Base-by-base conservation (phyloP, 441 rosid genomes). In the Gossypium trilobum region DNA sequence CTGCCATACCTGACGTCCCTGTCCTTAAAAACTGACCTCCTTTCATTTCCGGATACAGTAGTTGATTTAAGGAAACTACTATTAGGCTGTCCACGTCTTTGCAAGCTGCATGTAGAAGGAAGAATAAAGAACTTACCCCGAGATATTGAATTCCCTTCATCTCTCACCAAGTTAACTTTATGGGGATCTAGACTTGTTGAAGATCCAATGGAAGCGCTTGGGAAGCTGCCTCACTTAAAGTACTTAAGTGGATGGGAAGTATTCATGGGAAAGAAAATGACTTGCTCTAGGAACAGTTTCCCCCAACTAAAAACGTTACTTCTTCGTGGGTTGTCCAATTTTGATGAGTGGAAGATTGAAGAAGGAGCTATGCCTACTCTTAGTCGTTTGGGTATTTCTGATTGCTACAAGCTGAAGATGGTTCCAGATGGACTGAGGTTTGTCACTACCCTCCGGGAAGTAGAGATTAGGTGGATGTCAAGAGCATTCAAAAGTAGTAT, bases 311-410 rank as follows among this genome's bases (percentile, higher is more conserved):
- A 50, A 50, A 70, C 70, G 3, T 31, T 77, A 60, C 5, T 10
- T 59, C 72, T 77, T 4, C 4, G 58, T 0, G 44, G 72, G 16
- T 65, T 80, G 72, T 23, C 23, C 0, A 64, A 61, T 17, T 55
- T 80, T 68, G 77, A 78, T 77, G 73, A 62, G 46, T 87, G 83
- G 87, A 50, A 1, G n/a, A 66, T 87, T 13, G 85, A 75, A 50
- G 77, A 77, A 10, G 84, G 85, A 33, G 87, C 84, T 22, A 77
- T 87, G 81, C 31, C 72, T n/a, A 42, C 51, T 63, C 81, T 87
- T 68, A 66, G 61, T 14, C 59, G 50, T 50, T 39, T 81, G 71
- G 72, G 68, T 56, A 19, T 86, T 39, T 59, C 52, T 33, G 5
- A 14, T 3, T 86, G 84, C 73, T 64, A 44, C 55, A 69, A 68